A percentile compares a stretch with the other conserved stretches of the same genome.
Evolutionary conservation across 1,284 basidiomycete species (phyloP).

Genomic region (Puccinia triticina): DNA sequence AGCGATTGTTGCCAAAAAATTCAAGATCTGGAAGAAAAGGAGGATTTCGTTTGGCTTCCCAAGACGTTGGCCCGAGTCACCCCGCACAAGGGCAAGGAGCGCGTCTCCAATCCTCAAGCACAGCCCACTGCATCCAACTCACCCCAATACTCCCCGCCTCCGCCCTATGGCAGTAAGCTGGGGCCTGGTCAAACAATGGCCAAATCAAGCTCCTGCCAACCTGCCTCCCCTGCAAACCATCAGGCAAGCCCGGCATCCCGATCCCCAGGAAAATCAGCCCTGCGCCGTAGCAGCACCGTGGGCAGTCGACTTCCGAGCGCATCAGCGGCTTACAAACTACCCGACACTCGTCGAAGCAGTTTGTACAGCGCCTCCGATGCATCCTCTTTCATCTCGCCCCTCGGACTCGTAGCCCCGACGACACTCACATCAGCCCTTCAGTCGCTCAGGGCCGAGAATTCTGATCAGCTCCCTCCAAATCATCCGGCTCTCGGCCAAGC

Average conservation of each 20-base stretch:
- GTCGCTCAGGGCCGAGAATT: constrained; percentile 17
- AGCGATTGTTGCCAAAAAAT: constrained; percentile 57
- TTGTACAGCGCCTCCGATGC: constrained; percentile 28
- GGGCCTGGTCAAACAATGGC: constrained; percentile 22
- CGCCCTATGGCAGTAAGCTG: constrained; percentile 32
- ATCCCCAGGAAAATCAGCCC: not conserved
- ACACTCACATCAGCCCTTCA: constrained; percentile 24
- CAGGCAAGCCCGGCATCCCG: not conserved
- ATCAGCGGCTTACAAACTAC: not conserved
- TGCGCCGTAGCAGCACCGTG: constrained; percentile 46
- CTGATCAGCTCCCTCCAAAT: not conserved
- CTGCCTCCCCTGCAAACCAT: not conserved
- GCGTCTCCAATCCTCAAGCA: constrained; percentile 3
- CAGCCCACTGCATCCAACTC: constrained; percentile 25
- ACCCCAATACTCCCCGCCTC: constrained; percentile 41
- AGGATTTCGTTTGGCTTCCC: constrained; percentile 44
- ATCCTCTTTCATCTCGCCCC: constrained; percentile 12
- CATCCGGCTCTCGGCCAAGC: not conserved
- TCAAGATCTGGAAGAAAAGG: constrained; percentile 50
- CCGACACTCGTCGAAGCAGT: constrained; percentile 30
- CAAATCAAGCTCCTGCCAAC: constrained; percentile 40
- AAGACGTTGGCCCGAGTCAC: not conserved
- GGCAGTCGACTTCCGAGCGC: constrained; percentile 17
- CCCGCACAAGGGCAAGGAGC: constrained; percentile 40
- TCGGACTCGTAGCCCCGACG: not conserved